A percentile compares a stretch with the other conserved stretches of the same genome.
phyloP scores from a whole-genome alignment of 495 filamentous ascomycete species.

The Aspergillus sclerotioniger region DNA sequence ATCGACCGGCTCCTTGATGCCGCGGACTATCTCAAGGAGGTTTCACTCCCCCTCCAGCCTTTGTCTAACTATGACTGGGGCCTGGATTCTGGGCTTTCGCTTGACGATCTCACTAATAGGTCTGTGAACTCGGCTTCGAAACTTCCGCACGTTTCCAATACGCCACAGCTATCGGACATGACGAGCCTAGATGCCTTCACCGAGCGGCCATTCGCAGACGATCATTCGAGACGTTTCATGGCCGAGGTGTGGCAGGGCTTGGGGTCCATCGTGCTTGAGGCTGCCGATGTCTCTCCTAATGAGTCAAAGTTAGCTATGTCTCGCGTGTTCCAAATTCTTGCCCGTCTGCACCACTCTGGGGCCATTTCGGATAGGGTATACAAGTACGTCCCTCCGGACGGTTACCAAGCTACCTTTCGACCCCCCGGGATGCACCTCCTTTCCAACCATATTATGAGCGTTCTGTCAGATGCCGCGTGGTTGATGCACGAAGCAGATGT shows the following conservation, averaged over 20 bases:
- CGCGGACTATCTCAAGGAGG: constrained; percentile 19
- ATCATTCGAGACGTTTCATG: constrained; percentile 26
- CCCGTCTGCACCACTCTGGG: constrained; percentile 57
- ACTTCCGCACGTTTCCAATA: background rate
- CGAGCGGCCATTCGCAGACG: constrained; percentile 23
- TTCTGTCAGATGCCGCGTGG: constrained; percentile 63
- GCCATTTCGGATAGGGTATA: constrained; percentile 60
- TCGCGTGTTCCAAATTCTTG: constrained; percentile 57
- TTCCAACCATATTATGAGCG: constrained; percentile 57
- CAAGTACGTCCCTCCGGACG: constrained; percentile 35
- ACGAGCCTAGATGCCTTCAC: constrained; percentile 26
- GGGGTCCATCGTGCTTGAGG: constrained; percentile 53
- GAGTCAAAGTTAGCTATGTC: constrained; percentile 51
- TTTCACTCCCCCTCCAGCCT: constrained; percentile 14
- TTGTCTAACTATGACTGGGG: constrained; percentile 28
- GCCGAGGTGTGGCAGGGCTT: constrained; percentile 42
- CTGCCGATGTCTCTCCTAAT: constrained; percentile 41
- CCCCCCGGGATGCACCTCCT: constrained; percentile 59
- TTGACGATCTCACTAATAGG: constrained; percentile 33
- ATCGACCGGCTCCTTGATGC: constrained; percentile 41
- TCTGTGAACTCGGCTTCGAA: constrained; percentile 6
- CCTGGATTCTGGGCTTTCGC: constrained; percentile 15
- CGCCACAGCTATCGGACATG: constrained; percentile 1
- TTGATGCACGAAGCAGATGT: constrained; percentile 48
- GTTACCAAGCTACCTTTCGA: constrained; percentile 41